phyloP scores from a whole-genome alignment of 345 rosid genomes.

The Dimocarpus longan region DNA sequence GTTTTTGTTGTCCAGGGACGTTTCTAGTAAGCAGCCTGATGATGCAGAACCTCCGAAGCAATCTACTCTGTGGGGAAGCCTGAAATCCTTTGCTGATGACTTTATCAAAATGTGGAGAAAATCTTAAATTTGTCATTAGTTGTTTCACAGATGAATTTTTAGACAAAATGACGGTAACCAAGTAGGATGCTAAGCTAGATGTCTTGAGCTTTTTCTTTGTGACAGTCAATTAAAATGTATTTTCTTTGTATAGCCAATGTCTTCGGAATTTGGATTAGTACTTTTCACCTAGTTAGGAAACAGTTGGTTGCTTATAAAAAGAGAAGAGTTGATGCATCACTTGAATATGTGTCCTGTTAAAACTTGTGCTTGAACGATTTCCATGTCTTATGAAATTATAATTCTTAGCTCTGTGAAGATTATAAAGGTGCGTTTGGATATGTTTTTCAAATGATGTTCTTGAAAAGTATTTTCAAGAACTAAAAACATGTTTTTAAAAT shows the following conservation, averaged over 20 bases:
- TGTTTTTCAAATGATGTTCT: too few relatives aligned
- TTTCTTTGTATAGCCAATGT: constrained; percentile 15
- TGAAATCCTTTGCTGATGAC: constrained; percentile 44
- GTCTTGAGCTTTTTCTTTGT: neutral
- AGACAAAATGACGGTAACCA: neutral
- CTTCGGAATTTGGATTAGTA: too few relatives aligned
- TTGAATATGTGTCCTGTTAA: neutral
- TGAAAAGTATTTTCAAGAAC: too few relatives aligned
- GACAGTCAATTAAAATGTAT: neutral
- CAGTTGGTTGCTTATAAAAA: neutral
- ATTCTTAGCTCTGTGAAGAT: too few relatives aligned
- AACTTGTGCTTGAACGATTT: neutral
- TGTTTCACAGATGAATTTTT: neutral
- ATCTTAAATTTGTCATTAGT: constrained; percentile 7
- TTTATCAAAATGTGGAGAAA: constrained; percentile 43
- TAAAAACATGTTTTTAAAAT: too few relatives aligned
- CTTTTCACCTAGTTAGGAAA: neutral
- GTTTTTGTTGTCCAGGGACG: constrained; percentile 6
- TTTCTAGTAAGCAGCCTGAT: neutral
- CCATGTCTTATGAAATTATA: neutral
- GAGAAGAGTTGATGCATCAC: neutral
- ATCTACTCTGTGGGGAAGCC: constrained; percentile 42
- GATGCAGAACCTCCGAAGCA: constrained; percentile 23
- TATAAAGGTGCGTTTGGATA: too few relatives aligned
- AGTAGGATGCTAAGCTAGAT: neutral